These are phyloP conservation scores for Acacia concinna DNA, from an alignment of 331 rosid species.

Conservation along the genomic window DNA sequence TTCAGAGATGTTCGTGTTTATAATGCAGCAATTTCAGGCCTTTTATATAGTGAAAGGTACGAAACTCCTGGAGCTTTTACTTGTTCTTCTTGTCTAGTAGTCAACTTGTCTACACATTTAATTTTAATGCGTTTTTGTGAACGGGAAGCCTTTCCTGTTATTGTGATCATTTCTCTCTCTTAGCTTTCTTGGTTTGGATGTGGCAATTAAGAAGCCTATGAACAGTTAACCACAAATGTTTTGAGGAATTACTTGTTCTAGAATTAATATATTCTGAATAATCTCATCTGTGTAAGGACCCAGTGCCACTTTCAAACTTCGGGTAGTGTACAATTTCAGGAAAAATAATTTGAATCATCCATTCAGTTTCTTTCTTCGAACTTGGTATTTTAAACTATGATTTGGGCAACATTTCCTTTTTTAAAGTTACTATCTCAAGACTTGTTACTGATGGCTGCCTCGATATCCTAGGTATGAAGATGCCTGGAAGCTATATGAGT, in stretches of 20 bases:
- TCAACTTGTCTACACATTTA: neutral
- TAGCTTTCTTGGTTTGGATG: neutral
- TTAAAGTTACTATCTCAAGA: constrained; percentile 3
- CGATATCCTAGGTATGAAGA: constrained; percentile 61
- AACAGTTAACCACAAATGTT: neutral
- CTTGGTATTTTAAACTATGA: neutral
- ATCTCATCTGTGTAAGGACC: constrained; percentile 1
- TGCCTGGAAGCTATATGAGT: constrained; percentile 69
- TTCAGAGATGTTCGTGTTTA: constrained; percentile 74
- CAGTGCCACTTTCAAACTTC: constrained; percentile 10
- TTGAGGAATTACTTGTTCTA: constrained; percentile 7
- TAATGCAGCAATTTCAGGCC: constrained; percentile 81
- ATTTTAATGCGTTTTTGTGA: constrained; percentile 11
- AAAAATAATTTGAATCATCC: neutral
- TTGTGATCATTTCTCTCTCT: neutral
- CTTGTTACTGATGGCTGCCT: constrained; percentile 21
- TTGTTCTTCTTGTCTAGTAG: constrained; percentile 17
- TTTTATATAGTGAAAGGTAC: constrained; percentile 62
- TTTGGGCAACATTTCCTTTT: neutral
- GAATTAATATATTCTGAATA: constrained; percentile 13
- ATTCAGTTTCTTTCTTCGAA: constrained; percentile 15
- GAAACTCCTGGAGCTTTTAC: constrained; percentile 7
- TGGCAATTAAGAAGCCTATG: constrained; percentile 9
- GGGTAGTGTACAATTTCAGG: neutral
- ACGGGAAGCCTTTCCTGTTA: neutral